A percentile compares a stretch with the other conserved stretches of the same genome.
Evolutionary conservation across 306 rosid species (phyloP).

Genomic region (Fragaria iinumae): DNA sequence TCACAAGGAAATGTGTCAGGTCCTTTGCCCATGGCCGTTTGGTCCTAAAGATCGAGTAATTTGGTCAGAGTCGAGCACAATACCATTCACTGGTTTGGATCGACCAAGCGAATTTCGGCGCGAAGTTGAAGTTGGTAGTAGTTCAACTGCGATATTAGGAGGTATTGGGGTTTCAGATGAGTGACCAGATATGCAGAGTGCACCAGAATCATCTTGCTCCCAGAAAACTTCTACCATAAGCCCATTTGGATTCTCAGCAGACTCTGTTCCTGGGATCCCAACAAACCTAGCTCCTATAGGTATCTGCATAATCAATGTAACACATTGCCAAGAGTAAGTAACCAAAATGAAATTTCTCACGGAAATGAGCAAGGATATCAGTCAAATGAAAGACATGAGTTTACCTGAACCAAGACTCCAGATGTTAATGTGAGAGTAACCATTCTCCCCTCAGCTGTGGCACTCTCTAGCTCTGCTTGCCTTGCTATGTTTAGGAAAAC

Average conservation of each 20-base stretch:
- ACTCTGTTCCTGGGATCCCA: constrained; percentile 76
- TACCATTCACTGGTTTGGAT: constrained; percentile 37
- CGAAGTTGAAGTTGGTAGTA: constrained; percentile 27
- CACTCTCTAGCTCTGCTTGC: constrained; percentile 82
- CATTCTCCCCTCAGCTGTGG: constrained; percentile 66
- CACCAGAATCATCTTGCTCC: constrained; percentile 82
- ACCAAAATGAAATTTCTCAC: not conserved
- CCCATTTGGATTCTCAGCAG: constrained; percentile 60
- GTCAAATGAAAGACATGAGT: not conserved
- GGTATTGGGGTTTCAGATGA: constrained; percentile 54
- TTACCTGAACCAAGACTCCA: constrained; percentile 54
- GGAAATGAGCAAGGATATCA: not conserved
- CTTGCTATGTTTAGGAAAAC: constrained; percentile 84
- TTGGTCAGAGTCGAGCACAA: constrained; percentile 54
- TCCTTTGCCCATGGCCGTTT: not conserved
- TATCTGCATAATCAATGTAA: constrained; percentile 42
- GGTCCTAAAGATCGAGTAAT: not conserved
- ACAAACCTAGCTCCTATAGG: constrained; percentile 75
- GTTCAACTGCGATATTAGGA: constrained; percentile 29
- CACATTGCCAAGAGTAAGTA: not conserved
- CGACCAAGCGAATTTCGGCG: constrained; percentile 21
- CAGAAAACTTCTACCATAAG: constrained; percentile 77
- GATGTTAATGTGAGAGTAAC: constrained; percentile 59
- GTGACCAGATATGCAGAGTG: constrained; percentile 67
- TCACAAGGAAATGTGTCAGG: too few species aligned